Conservation (phyloP, 441 rosid genomes). For the Arabidopsis hybrid region DNA sequence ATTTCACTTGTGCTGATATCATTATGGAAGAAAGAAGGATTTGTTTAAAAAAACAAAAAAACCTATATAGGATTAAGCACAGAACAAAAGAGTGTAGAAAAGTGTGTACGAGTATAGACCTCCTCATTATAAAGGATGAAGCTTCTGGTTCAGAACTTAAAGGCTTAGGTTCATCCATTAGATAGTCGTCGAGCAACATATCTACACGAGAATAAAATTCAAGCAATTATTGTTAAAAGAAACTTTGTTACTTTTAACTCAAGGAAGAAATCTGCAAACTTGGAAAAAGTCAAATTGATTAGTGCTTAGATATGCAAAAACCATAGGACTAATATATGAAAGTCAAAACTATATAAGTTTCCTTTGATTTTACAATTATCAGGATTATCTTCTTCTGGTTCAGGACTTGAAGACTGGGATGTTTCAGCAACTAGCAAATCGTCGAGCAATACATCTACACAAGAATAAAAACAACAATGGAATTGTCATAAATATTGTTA, state of each 20-base stretch:
- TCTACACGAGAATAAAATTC: neutral
- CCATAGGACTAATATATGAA: neutral
- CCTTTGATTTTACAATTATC: neutral
- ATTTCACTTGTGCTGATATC: conserved; percentile 61
- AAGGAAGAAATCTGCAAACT: conserved; percentile 12
- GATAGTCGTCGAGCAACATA: neutral
- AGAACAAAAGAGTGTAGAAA: conserved; percentile 2
- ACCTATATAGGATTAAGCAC: conserved; percentile 5
- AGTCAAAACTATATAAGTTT: neutral
- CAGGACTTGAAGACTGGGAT: neutral
- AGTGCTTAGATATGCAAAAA: conserved; percentile 5
- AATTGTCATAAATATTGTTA: neutral
- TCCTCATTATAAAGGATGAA: conserved; percentile 30
- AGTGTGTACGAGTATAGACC: conserved; percentile 49
- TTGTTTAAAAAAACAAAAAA: neutral
- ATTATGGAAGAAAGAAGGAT: conserved; percentile 27
- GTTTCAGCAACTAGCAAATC: neutral
- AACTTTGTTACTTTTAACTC: neutral
- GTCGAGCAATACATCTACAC: neutral
- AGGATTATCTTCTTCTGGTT: conserved; percentile 22
- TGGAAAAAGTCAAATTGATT: neutral
- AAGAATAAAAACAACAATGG: neutral
- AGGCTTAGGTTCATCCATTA: neutral
- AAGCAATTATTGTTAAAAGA: neutral
- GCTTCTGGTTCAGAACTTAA: conserved; percentile 4